Evolutionary conservation across 1,139 yeast species (phyloP).

Genomic region (Martiniozyma asiatica): DNA sequence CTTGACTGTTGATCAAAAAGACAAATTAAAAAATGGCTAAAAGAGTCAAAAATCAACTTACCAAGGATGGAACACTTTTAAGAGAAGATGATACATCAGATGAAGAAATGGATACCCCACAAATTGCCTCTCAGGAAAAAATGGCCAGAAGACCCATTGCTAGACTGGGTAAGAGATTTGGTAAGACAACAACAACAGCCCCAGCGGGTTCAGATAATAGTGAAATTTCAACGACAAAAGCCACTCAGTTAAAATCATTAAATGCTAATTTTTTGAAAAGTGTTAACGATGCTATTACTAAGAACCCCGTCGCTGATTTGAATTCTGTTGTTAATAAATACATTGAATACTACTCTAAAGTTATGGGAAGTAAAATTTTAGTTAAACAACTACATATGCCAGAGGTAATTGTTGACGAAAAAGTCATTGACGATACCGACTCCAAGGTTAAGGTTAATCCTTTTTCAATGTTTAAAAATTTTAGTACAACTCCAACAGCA

Average conservation of each 20-base stretch:
- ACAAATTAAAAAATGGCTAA: slow-evolving; percentile 24
- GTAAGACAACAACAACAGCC: slow-evolving; percentile 5
- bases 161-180: slow-evolving; percentile 12
- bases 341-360: slow-evolving; percentile 37
- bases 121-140: slow-evolving; percentile 46
- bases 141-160: slow-evolving; percentile 50
- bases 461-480: too few relatives aligned
- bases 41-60: slow-evolving; percentile 33
- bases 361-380: slow-evolving; percentile 22
- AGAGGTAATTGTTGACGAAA: slow-evolving; percentile 16
- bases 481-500: slow-evolving; percentile 3
- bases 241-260: slow-evolving; percentile 48
- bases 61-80: slow-evolving; percentile 43
- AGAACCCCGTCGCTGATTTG: slow-evolving; percentile 47
- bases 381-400: slow-evolving; percentile 17
- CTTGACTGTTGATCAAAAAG: too few relatives aligned
- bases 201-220: slow-evolving; percentile 6
- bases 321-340: slow-evolving; percentile 49
- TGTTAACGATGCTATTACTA: slow-evolving; percentile 30
- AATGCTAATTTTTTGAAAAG: slow-evolving; percentile 51
- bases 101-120: slow-evolving; percentile 25
- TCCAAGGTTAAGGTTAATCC: too few relatives aligned
- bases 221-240: slow-evolving; percentile 14
- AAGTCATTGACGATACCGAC: slow-evolving; percentile 8
- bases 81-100: slow-evolving; percentile 29